Evolutionary conservation across 306 rosid genomes (phyloP), one percentile per base, ranked within the genome.

Genomic region (Morella rubra): DNA sequence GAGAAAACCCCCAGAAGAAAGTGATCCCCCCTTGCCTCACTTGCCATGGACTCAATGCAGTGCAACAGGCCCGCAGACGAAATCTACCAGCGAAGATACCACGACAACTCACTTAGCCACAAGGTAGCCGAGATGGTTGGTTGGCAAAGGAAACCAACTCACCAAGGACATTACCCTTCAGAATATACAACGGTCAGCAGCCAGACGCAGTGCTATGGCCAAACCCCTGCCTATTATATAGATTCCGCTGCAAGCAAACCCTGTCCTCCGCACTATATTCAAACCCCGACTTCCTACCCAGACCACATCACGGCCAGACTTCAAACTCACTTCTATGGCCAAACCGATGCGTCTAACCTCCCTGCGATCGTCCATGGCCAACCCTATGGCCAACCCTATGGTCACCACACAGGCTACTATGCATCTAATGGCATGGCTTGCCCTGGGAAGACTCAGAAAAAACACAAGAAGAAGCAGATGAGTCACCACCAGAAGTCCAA

Each of bases 81-180:
- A 24, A 24, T 24, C 27, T 24, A 1, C 27, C 27, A 24, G 27
- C 27, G 1, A 24, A 24, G 27, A 24, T 24, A 24, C 27, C 27
- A 24, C 27, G 27, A 24, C 27, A 24, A 24, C 27, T 82, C 87
- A 3, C 55, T 85, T 3, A 83, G 83, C 45, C 85, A 85, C 37
- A 85, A 84, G 55, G 53, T 84, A 5, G 69, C 87, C 47, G 88
- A 80, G 15, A 71, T 84, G 40, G 80, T 81, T 7, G 61, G 73
- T 80, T 80, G 78, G 71, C 88, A 84, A 76, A 64, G 80, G 80
- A 84, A 78, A 76, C 86, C 86, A 40, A 69, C 22, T 5, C 82
- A 85, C 71, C 84, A 81, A 8, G 77, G 73, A 4, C 84, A 44
- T 44, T 44, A 84, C 73, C 67, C 77, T 19, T 85, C 78, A 53